phyloP scores from a whole-genome alignment of 164 flowering plant species.

The Nymphaea thermarum region DNA sequence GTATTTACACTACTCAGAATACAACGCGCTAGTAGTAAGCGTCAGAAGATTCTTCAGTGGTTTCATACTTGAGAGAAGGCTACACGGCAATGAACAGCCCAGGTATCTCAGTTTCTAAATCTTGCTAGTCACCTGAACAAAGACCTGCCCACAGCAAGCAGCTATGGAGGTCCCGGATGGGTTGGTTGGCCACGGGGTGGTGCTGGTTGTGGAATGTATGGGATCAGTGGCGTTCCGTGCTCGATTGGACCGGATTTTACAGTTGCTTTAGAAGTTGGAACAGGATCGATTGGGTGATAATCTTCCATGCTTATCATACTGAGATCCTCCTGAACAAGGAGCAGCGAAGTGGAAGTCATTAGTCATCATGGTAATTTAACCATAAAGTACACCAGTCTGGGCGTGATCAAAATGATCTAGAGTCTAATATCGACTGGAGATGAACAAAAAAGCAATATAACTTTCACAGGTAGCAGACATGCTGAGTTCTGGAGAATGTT shows the following conservation, averaged over 20 bases:
- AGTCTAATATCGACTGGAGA: not conserved
- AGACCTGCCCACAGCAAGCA: not conserved
- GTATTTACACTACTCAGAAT: no score
- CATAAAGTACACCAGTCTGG: not conserved
- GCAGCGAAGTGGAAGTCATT: not conserved
- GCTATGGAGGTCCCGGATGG: not conserved
- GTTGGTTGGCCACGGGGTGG: slow-evolving; percentile 9
- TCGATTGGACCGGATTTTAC: slow-evolving; percentile 15
- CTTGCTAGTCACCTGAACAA: not conserved
- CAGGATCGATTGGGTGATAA: slow-evolving; percentile 14
- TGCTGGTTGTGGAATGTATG: slow-evolving; percentile 12
- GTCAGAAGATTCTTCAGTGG: no score
- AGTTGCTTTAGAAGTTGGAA: slow-evolving; percentile 15
- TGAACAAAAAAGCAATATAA: no score
- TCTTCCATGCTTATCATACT: slow-evolving; percentile 9
- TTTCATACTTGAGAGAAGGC: no score
- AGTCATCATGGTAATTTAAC: no score
- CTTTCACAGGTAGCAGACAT: no score
- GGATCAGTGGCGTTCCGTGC: slow-evolving; percentile 13
- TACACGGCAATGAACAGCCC: no score
- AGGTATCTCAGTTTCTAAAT: not conserved
- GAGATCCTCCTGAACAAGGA: not conserved
- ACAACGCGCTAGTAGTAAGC: no score
- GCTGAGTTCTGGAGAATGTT: not conserved
- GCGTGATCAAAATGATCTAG: not conserved